Evolutionary conservation across 1,284 basidiomycete species (phyloP), one percentile per base, ranked within the genome.

Genomic region (Sporisorium exsertum): DNA sequence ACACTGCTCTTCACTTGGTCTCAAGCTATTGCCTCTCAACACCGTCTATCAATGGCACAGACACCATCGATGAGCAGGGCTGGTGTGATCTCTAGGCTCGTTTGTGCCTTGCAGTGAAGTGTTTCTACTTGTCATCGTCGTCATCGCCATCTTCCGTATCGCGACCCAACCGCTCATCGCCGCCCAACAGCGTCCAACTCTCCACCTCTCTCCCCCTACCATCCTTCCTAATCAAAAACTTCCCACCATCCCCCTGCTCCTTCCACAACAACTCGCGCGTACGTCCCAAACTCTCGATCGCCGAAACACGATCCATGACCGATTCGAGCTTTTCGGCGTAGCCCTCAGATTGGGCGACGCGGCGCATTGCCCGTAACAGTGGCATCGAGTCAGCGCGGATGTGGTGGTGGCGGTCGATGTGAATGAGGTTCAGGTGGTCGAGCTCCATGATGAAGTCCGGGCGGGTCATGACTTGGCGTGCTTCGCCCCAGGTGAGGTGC

Each of bases 251-350:
- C 2, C 78, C 81, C 47, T 82, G 81, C 66, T 82, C 81, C 66
- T 82, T 82, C 81, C 81, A 82, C 8, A 82, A 54, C 43, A 82
- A 61, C 58, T 82, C 79, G 13, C 79, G 43, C 37, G 80, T 80
- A 13, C 79, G 68, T 27, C 72, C 74, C 37, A 82, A 58, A 32
- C 66, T 72, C 65, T 82, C 81, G 60, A 82, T 81, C 9, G 79
- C 81, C 49, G 80, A 71, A 22, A 82, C 81, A 29, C 81, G 69
- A 59, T 82, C 80, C 81, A 82, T 80, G 58, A 83, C 81, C 22
- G 72, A 61, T 55, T 83, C 81, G 24, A 83, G 73, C 49, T 63
- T 69, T 29, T 81, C 78, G 10, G 56, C 72, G 59, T 78, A 83
- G 9, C 76, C 81, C 20, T 75, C 67, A 2, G 77, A 68, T 49